A percentile compares a stretch with the other conserved stretches of the same genome.
Conservation (phyloP, 225 moss, liverwort and hornwort species). For the Asterella californica region DNA sequence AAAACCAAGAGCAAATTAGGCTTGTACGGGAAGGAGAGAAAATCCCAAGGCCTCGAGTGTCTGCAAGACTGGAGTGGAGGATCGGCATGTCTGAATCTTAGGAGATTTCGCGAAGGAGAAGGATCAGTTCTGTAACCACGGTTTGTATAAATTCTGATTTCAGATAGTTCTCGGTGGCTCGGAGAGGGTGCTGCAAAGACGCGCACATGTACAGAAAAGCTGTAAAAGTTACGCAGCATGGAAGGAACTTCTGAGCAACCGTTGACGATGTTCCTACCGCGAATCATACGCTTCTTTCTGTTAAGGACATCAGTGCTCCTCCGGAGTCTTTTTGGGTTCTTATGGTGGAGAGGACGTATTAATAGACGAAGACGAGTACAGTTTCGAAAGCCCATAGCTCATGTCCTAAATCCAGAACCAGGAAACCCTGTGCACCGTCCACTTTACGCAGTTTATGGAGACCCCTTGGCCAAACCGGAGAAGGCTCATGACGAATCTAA, state of each 20-base stretch:
- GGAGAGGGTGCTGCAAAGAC: too few relatives aligned
- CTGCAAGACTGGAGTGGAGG: too few relatives aligned
- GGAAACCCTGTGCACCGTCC: neutral
- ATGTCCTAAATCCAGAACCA: neutral
- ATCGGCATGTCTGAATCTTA: too few relatives aligned
- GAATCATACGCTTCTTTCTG: neutral
- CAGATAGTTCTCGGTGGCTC: too few relatives aligned
- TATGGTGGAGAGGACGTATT: neutral
- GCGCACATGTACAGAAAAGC: too few relatives aligned
- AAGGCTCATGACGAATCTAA: neutral
- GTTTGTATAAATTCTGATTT: too few relatives aligned
- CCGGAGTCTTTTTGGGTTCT: neutral
- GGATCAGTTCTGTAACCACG: too few relatives aligned
- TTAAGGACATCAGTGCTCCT: neutral
- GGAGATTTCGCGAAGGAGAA: too few relatives aligned
- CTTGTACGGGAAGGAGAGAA: too few relatives aligned
- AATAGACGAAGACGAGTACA: neutral
- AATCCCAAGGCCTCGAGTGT: too few relatives aligned
- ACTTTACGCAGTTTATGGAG: conserved; percentile 3
- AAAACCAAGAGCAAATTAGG: too few relatives aligned
- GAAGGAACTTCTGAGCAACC: neutral
- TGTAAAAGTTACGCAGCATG: neutral
- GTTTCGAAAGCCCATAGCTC: neutral
- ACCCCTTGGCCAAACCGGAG: neutral
- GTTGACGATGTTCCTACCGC: neutral